Evolutionary conservation across 2,329 filamentous ascomycete genomes (phyloP).

Genomic region (Arthrobotrys musiformis): DNA sequence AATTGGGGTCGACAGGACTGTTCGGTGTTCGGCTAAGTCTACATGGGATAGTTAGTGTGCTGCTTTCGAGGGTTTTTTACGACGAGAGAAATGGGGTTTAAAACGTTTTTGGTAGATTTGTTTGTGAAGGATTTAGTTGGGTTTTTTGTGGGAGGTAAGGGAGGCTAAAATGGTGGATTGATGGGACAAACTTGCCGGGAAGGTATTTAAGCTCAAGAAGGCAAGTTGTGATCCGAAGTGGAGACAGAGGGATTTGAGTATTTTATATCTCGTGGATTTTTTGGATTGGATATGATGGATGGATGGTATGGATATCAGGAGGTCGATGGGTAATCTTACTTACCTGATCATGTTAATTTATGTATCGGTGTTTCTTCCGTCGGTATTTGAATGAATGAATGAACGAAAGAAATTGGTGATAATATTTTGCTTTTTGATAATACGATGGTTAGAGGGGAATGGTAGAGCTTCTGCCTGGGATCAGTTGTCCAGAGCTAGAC

Average conservation of each 20-base stretch:
- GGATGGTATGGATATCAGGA: conserved; percentile 8
- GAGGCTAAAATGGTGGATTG: too few relatives aligned
- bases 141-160: neutral
- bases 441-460: conserved; percentile 21
- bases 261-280: conserved; percentile 6
- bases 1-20: conserved; percentile 14
- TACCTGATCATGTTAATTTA: too few relatives aligned
- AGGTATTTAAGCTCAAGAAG: conserved; percentile 53
- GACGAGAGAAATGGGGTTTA: neutral
- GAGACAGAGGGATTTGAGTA: conserved; percentile 40
- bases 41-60: conserved; percentile 40
- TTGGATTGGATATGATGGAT: neutral
- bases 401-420: neutral
- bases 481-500: conserved; percentile 50
- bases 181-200: conserved; percentile 24
- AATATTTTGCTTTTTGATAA: neutral
- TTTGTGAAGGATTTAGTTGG: conserved; percentile 12
- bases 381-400: neutral
- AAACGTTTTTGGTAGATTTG: neutral
- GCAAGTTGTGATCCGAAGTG: conserved; percentile 48
- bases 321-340: conserved; percentile 12
- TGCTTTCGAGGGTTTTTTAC: too few relatives aligned
- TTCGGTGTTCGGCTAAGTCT: conserved; percentile 55
- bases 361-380: too few relatives aligned
- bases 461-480: conserved; percentile 54